Percentiles rank a stretch among this genome's conserved stretches.
Evolutionary conservation across 345 rosid species (phyloP).

Genomic region (Aurinia saxatilis): DNA sequence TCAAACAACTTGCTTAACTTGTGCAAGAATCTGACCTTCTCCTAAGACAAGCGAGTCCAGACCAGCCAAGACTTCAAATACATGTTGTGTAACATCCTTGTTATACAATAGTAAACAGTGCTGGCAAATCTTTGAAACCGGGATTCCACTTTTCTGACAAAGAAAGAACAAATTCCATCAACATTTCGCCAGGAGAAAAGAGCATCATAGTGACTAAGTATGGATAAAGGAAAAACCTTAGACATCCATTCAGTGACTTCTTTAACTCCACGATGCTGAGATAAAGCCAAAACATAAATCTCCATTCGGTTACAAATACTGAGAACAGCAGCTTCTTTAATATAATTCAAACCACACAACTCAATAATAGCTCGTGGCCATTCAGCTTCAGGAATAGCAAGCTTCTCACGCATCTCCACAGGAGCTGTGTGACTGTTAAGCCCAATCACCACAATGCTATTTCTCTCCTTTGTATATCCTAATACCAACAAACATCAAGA

Average conservation of each 20-base stretch:
- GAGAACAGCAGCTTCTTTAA: too few relatives aligned
- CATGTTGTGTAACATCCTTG: constrained; percentile 77
- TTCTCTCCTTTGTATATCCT: constrained; percentile 69
- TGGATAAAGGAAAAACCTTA: too few relatives aligned
- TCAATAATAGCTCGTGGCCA: too few relatives aligned
- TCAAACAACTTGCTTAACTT: constrained; percentile 70
- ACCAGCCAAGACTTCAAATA: constrained; percentile 95
- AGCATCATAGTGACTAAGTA: not conserved
- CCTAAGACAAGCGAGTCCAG: constrained; percentile 78
- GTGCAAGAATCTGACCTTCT: constrained; percentile 78
- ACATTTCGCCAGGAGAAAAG: not conserved
- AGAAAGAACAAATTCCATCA: constrained; percentile 9
- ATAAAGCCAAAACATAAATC: too few relatives aligned
- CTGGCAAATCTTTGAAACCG: constrained; percentile 55
- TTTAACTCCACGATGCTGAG: too few relatives aligned
- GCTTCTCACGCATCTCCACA: constrained; percentile 68
- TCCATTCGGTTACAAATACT: too few relatives aligned
- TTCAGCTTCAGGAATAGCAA: too few relatives aligned
- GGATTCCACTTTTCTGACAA: constrained; percentile 63
- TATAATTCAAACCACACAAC: too few relatives aligned
- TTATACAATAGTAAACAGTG: constrained; percentile 75
- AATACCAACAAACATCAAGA: not conserved
- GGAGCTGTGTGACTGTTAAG: constrained; percentile 61
- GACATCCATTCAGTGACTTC: too few relatives aligned
- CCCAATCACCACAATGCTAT: constrained; percentile 64